Evolutionary conservation across 768 basidiomycete genomes (phyloP), one percentile per base, ranked within the genome.

Genomic region (Psilocybe tampanensis): DNA sequence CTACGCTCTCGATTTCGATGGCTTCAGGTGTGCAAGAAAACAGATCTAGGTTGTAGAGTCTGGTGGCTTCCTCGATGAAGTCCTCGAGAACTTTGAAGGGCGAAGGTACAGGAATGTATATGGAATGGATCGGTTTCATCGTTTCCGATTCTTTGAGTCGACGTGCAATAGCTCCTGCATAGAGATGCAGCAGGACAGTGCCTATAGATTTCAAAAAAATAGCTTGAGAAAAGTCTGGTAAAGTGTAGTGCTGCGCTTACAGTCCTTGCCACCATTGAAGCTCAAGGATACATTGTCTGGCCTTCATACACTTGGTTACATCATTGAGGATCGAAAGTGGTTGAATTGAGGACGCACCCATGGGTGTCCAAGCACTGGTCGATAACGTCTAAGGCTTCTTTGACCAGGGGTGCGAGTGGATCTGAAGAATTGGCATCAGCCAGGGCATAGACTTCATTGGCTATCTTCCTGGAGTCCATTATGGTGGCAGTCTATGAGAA

Each of bases 201-300:
- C 95, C 95, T 98, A 66, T 47, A 34, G n/a, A 52, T 26, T 56
- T 13, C 17, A 44, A 34, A 26, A 26, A 11, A n/a, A 18, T 32
- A 18, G 5, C 18, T 22, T 17, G 18, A 19, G n/a, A 9, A 32
- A 33, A 49, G 53, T 23, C 23, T 39, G n/a, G 44, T 15, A 39
- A 17, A 32, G 8, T 9, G 33, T 15, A 44, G 36, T 50, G n/a
- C 36, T 39, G n/a, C 13, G 78, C 87, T 64, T 66, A 96, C 97
- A 99, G 68, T 99, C 97, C 71, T 99, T 99, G 51, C 97, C 97
- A 9, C 97, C 97, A 63, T 98, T 99, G 76, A 98, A 99, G 72
- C 95, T 97, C 58, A 99, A 79, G 2, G 95, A 89, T 3, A 95
- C 75, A 54, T 80, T 76, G 33, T 88, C 84, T 66, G 82, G 79